Base-by-base conservation (phyloP, 2,329 filamentous ascomycete species). In the Aspergillus niger region DNA sequence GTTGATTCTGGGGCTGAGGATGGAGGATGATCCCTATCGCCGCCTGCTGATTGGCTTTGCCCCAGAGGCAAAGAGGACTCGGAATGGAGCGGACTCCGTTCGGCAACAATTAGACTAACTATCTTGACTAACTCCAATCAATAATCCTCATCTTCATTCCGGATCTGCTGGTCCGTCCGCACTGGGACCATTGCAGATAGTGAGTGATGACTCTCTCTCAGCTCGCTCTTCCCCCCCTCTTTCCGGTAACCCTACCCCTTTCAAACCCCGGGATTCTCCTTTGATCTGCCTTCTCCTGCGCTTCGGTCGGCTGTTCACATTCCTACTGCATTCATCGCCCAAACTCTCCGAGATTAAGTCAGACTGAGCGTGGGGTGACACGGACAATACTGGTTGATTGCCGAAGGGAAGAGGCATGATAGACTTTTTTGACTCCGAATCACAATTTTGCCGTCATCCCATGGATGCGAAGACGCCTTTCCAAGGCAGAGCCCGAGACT, bases 11-110 rank as follows among this genome's bases (percentile, higher is more conserved):
- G 41, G 43, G 32, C 43, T 22, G 22, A 52, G 38, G 44, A 43
- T 28, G 24, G 49, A 17, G 26, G 26, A 32, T 61, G 50, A 58
- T 36, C 32, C 59, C 56, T 59, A 59, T 61, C 59, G 30, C n/a
- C 17, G 13, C 38, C 1, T 10, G 8, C 36, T 61, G 59, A 61
- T 61, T 61, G 59, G 59, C 15, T 10, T 28, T 26, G 5, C n/a
- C 26, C 10, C 15, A 28, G 44, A 28, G 47, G 47, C 47, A 28
- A 50, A 50, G 47, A 26, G 47, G 5, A 26, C 28, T 30, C 47
- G 47, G 47, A 50, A 50, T 50, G 47, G 47, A 50, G 47, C 53
- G 26, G 30, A 39, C 28, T 50, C 28, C 44, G 28, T 58, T 38
- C 36, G 48, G 55, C 13, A 44, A n/a, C 5, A 36, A 36, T 32